Evolutionary conservation across 2,329 filamentous ascomycete genomes (phyloP), one percentile per base, ranked within the genome.

Genomic region (Colletotrichum sojae): DNA sequence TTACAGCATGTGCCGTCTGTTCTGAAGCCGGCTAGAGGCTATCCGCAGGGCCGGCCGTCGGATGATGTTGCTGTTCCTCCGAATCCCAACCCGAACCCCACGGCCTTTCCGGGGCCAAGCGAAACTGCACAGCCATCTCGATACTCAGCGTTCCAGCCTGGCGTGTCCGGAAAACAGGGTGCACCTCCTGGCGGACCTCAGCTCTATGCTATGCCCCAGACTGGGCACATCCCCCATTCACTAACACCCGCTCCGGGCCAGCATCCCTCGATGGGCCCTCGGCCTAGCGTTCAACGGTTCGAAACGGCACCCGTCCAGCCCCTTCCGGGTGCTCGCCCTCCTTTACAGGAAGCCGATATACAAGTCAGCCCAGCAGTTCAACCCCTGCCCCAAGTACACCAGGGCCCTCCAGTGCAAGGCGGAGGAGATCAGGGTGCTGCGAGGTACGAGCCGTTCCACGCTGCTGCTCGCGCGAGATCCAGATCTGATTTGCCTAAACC

Each of bases 21-120:
- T 16, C 71, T 80, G 9, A 75, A 76, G 51, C 75, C 78, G 15
- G 77, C 75, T 3, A 73, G 73, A 8, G 76, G 73, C 0, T 74
- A 65, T 13, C 62, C 45, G 2, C 59, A 46, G 10, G 61, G 31
- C 36, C 12, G 40, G 36, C 13, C 39, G 10, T 2, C 25, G 52
- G 45, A 48, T 4, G 18, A 5, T 48, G 45, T 4, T 20, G 4
- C 9, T 36, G 22, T 25, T 4, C 31, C 31, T 36, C 5, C 45
- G 18, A 20, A 18, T 18, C 45, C 9, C 18, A 20, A 3, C 18
- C 45, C 8, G 18, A 18, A 48, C 16, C 9, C 13, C n/a, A 12
- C 20, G 18, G 20, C 18, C 4, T 5, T 49, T 20, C 6, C 8
- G 12, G 46, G 18, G 1, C 46, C n/a, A 2, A 9, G 12, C 18